Base-by-base conservation (phyloP, 1,284 basidiomycete genomes). In the Cryptococcus floricola region DNA sequence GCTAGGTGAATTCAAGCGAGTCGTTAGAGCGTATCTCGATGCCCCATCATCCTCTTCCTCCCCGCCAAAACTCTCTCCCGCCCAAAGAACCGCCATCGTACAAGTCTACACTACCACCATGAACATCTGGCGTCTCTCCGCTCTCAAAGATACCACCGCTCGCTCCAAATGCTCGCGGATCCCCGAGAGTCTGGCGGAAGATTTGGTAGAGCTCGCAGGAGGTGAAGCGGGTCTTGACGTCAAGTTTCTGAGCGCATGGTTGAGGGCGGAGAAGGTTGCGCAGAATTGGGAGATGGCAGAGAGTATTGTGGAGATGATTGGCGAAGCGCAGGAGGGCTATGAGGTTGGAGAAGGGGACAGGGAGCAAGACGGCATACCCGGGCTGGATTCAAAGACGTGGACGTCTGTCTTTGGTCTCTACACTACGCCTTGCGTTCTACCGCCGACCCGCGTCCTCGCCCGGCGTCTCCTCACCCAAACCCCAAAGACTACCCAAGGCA, bases 201-300 rank as follows among this genome's bases (percentile, higher is more conserved):
- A 67, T 14, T 39, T 68, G 18, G 31, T 54, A 2, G 39, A 45
- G 3, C 25, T 66, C 3, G 31, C 31, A 34, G 19, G 67, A 8
- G 57, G 55, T 5, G 56, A 52, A 18, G 47, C 37, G 16, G 19
- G 18, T 16, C 23, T 31, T 5, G 31, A 37, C 52, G 23, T 53
- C 8, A 39, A 37, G 12, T 69, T 69, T 46, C 23, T 65, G 23
- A 65, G 56, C 25, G 50, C 52, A 4, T 69, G 68, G 68, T 53
- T 67, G 51, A 61, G 56, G 19, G 64, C 66, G 16, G 68, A 69
- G 46, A 42, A 52, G 38, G 18, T 53, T 9, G 53, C 57, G 7
- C 50, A 48, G 12, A 59, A 66, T 48, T 47, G 53, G 16, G 50
- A 53, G 7, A 28, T 19, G n/a, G 54, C 59, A 2, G 28, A 50